Base-by-base conservation (phyloP, 805 yeast species). In the Candida andamanensis region DNA sequence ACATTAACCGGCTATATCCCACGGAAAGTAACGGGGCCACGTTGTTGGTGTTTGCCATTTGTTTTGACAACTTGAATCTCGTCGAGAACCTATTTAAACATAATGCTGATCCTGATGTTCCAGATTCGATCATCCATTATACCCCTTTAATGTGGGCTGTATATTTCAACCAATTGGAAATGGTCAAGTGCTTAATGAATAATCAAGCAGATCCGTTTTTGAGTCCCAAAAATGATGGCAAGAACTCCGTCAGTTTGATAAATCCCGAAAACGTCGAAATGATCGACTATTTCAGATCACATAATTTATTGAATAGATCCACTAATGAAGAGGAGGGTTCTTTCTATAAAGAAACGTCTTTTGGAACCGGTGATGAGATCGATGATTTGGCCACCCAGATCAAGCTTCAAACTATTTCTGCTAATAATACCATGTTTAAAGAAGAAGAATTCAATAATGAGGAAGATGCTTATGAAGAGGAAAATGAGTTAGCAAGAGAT, bases 101-200 rank as follows among this genome's bases (percentile, higher is more conserved):
- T 26, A 46, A 53, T 10, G 73, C 63, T 5, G 76, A 74, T 44
- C 66, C 74, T 6, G 78, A 78, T 44, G 43, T 59, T 22, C 46
- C 54, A 6, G 89, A 80, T 44, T 57, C 65, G 2, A 34, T 74
- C 15, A 50, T 72, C 15, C 66, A 72, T 2, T 78, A 75, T 54
- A 72, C 85, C 0, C 85, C 95, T 8, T 54, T 84, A 27, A 85
- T 84, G 92, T 85, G 95, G 95, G 89, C 94, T 1, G 75, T 85
- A 3, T 72, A 78, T 44, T 66, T 79, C 42, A 72, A 76, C 33
- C 74, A 75, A 33, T 54, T 71, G 37, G 66, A 69, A 9, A 66
- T 80, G 27, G 78, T 75, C 11, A 70, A 74, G 28, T 56, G 69
- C 34, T 58, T 85, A 37, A 54, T 86, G 33, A 73, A 74, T 26